Evolutionary conservation across 1,284 basidiomycete species (phyloP), one percentile per base, ranked within the genome.

Genomic region (Cronartium quercuum): DNA sequence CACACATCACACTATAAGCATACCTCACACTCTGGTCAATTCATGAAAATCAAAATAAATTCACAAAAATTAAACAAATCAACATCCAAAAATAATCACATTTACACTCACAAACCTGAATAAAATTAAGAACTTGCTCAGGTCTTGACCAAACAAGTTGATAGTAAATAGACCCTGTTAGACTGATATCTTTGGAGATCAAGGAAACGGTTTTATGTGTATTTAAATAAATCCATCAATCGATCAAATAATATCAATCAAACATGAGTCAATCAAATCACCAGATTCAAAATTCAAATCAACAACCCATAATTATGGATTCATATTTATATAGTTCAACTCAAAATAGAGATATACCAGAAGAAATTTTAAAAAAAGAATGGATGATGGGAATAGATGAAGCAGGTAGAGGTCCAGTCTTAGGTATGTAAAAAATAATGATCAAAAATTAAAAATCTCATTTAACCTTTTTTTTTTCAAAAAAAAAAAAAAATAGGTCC

Each of bases 361-460:
- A 21, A n/a, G 7, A 44, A 60, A 44, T 41, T 47, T 55, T 12
- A 73, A 73, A 66, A 55, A 51, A 64, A 42, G 82, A 82, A 7
- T 85, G 84, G 84, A 83, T 96, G 66, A 88, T 98, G 73, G 95
- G 95, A 44, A 93, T 98, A 6, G 95, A 98, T 82, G 95, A 98
- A 82, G 95, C 95, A 0, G 95, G 95, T 0, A 86, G 95, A 76
- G 95, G 96, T 0, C 95, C 94, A 13, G 94, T 94, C 0, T 84
- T 97, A 0, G 94, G 93, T 66, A n/a, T 41, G 82, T 41, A 15
- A 10, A 18, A 29, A 12, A 38, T 24, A 29, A 15, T 29, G 62
- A 9, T 66, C 7, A 3, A 47, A 21, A 15, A 34, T 2, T 3
- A 10, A 24, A 6, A 34, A 29, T 34, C 2, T 24, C 5, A 37